phyloP scores from a whole-genome alignment of 2,329 filamentous ascomycete species.

The Keithomyces neogunnii region DNA sequence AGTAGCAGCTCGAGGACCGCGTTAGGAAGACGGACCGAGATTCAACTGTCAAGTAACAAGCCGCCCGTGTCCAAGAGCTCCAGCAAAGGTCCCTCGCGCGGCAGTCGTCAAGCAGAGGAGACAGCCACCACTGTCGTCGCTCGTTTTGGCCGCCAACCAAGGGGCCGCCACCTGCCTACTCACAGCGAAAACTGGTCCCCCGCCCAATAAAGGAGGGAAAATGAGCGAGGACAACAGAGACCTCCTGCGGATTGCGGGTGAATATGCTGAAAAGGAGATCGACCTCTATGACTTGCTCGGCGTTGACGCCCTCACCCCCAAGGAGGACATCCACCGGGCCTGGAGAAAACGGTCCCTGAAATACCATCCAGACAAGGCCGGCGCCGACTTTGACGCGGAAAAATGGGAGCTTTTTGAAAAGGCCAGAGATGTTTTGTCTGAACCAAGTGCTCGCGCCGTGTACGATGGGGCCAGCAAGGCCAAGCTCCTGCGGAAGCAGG shows the following conservation, averaged over 20 bases:
- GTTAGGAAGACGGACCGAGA: too few relatives aligned
- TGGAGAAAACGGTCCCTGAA: constrained; percentile 82
- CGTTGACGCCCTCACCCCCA: constrained; percentile 54
- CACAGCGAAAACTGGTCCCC: background rate
- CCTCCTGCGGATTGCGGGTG: constrained; percentile 43
- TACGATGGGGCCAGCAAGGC: constrained; percentile 75
- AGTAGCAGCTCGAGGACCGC: background rate
- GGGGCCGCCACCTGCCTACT: too few relatives aligned
- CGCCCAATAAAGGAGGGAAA: background rate
- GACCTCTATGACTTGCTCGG: constrained; percentile 75
- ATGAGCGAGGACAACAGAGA: constrained; percentile 36
- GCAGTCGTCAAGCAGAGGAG: too few relatives aligned
- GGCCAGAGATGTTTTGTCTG: constrained; percentile 75
- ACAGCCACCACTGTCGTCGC: too few relatives aligned
- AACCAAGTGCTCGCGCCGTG: constrained; percentile 59
- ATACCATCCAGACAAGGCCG: constrained; percentile 89
- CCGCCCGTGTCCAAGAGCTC: too few relatives aligned
- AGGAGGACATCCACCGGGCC: constrained; percentile 70
- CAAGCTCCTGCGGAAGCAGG: constrained; percentile 57
- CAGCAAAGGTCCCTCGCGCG: too few relatives aligned
- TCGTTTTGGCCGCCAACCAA: background rate
- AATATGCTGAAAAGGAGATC: constrained; percentile 50
- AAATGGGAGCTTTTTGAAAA: constrained; percentile 81
- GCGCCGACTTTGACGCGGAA: constrained; percentile 62
- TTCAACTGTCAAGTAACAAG: too few relatives aligned